Percentiles rank a stretch among this genome's conserved stretches.
These are phyloP conservation scores for Ostreobium quekettii DNA, from an alignment of 139 green algal species.

Conservation along the genomic window DNA sequence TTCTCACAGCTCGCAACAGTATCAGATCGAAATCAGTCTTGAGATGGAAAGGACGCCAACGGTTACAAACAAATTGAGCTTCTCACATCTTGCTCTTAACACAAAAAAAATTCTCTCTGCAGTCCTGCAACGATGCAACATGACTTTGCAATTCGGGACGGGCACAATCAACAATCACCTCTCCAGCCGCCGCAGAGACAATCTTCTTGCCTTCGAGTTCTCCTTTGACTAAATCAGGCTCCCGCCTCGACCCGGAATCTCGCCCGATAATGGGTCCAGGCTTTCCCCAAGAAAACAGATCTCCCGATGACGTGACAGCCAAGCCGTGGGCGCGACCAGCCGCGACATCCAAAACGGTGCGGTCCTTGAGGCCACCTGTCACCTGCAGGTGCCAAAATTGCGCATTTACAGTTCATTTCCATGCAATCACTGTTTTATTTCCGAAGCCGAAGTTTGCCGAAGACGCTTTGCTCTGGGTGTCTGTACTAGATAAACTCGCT, in stretches of 20 bases:
- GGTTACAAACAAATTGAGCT: not conserved
- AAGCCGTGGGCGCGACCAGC: constrained; percentile 42
- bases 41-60: too few species aligned
- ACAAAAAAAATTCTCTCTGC: not conserved
- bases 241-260: not conserved
- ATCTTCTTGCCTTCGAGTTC: constrained; percentile 1
- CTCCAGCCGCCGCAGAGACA: constrained; percentile 8
- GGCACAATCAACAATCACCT: constrained; percentile 3
- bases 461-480: too few species aligned
- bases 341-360: constrained; percentile 29
- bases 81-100: not conserved
- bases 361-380: not conserved
- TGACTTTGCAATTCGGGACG: not conserved
- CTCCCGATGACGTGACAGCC: constrained; percentile 30
- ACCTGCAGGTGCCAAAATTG: not conserved
- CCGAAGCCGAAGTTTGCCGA: too few species aligned
- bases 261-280: not conserved
- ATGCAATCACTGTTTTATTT: too few species aligned
- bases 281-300: constrained; percentile 34
- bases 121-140: not conserved
- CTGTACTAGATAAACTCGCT: too few species aligned
- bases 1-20: too few species aligned
- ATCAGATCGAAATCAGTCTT: too few species aligned
- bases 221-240: constrained; percentile 4
- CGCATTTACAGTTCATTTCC: too few species aligned